These are phyloP conservation scores for Neospermospora avenae DNA, from an alignment of 2,329 filamentous ascomycete genomes.

Conservation along the genomic window DNA sequence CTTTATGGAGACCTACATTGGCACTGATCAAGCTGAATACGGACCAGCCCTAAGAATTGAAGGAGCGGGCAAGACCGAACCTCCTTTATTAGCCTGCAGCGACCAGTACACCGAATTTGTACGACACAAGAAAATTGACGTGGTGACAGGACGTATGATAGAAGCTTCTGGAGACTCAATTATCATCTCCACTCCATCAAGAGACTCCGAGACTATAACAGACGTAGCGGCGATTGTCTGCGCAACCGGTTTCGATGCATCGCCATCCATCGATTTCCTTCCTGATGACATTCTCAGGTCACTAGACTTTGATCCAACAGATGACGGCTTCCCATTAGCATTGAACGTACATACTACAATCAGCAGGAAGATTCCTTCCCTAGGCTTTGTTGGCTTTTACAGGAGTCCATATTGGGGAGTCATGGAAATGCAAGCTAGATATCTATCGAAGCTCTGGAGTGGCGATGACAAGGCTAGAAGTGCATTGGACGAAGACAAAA, in stretches of 20 bases:
- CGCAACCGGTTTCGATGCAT: conserved; percentile 71
- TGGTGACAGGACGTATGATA: conserved; percentile 33
- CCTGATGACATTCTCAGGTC: conserved; percentile 50
- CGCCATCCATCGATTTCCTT: conserved; percentile 62
- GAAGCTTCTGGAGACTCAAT: conserved; percentile 11
- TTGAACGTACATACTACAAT: conserved; percentile 66
- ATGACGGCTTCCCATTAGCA: conserved; percentile 53
- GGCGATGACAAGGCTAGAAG: conserved; percentile 24
- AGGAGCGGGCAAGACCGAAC: conserved; percentile 38
- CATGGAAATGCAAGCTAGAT: conserved; percentile 80
- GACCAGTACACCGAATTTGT: conserved; percentile 74
- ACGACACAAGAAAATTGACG: conserved; percentile 56
- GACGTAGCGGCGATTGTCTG: conserved; percentile 66
- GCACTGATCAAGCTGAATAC: conserved; percentile 52
- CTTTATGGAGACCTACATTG: conserved; percentile 47
- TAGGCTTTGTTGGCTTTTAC: conserved; percentile 83
- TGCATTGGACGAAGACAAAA: conserved; percentile 27
- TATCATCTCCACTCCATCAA: conserved; percentile 34
- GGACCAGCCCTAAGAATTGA: conserved; percentile 35
- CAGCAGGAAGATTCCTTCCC: conserved; percentile 55
- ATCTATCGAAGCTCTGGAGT: conserved; percentile 61
- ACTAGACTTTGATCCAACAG: conserved; percentile 53
- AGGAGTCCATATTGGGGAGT: conserved; percentile 82
- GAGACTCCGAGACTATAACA: conserved; percentile 37
- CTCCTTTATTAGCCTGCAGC: conserved; percentile 65